Conservation (phyloP, 2,329 filamentous ascomycete species). For the Zelopaecilomyces penicillatus region DNA sequence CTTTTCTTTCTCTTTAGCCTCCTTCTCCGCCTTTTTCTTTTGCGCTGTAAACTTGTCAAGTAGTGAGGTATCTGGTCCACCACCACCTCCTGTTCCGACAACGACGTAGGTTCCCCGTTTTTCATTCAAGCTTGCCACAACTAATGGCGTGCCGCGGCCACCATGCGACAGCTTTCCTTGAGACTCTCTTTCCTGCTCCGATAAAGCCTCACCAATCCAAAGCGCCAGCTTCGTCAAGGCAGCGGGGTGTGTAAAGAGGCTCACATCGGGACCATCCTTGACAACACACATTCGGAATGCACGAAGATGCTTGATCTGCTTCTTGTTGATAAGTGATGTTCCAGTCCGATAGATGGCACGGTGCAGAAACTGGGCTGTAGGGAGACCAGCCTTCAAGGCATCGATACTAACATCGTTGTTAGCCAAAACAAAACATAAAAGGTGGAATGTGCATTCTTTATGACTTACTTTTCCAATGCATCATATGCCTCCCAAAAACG, state of each 20-base stretch:
- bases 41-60: slow-evolving; percentile 58
- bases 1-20: slow-evolving; percentile 53
- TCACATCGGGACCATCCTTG: slow-evolving; percentile 85
- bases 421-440: neutral
- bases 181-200: slow-evolving; percentile 74
- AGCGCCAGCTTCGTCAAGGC: slow-evolving; percentile 88
- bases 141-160: slow-evolving; percentile 71
- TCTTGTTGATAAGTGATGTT: slow-evolving; percentile 83
- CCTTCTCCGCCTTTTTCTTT: slow-evolving; percentile 53
- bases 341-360: slow-evolving; percentile 90
- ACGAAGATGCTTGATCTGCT: slow-evolving; percentile 83
- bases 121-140: slow-evolving; percentile 85
- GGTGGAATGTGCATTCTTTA: neutral
- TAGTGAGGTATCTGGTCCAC: slow-evolving; percentile 63
- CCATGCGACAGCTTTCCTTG: slow-evolving; percentile 62
- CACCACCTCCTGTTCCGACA: slow-evolving; percentile 84
- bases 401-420: slow-evolving; percentile 49
- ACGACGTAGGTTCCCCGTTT: slow-evolving; percentile 81
- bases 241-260: slow-evolving; percentile 86
- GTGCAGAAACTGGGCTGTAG: slow-evolving; percentile 81
- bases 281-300: slow-evolving; percentile 94
- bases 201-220: slow-evolving; percentile 88
- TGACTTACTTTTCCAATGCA: slow-evolving; percentile 56
- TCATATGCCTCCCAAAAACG: slow-evolving; percentile 68
- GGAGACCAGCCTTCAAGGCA: slow-evolving; percentile 65